Conservation (phyloP, 345 rosid species). For the Eutrema heterophyllum region DNA sequence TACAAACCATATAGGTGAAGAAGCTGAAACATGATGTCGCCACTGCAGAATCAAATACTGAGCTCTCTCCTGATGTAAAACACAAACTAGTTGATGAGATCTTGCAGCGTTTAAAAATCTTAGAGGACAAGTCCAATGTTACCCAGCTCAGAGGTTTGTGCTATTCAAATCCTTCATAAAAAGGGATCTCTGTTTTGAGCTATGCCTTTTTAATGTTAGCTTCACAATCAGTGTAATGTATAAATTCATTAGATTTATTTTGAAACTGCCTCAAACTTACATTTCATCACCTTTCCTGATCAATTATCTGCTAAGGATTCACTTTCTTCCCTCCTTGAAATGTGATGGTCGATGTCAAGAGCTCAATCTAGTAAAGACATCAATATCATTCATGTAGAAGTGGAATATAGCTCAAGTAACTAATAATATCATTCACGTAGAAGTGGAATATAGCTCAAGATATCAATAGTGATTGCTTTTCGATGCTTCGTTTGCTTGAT, state of each 20-base stretch:
- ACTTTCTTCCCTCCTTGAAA: background rate
- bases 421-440: background rate
- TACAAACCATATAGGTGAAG: slow-evolving; percentile 43
- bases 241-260: background rate
- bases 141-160: slow-evolving; percentile 61
- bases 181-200: slow-evolving; percentile 4
- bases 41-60: slow-evolving; percentile 32
- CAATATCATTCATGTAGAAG: background rate
- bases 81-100: slow-evolving; percentile 67
- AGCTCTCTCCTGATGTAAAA: slow-evolving; percentile 51
- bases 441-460: background rate
- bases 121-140: slow-evolving; percentile 40
- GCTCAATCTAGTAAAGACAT: background rate
- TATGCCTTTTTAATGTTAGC: background rate
- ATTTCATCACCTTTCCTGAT: background rate
- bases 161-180: background rate
- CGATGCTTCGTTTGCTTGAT: background rate
- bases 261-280: background rate
- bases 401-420: background rate
- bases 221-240: background rate
- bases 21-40: slow-evolving; percentile 44
- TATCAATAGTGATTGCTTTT: background rate
- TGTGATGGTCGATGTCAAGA: background rate
- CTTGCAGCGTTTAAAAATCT: slow-evolving; percentile 47
- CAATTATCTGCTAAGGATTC: background rate